Evolutionary conservation across 192 early-diverging fungal genomes (phyloP).

Genomic region (Rhizophagus sp.): DNA sequence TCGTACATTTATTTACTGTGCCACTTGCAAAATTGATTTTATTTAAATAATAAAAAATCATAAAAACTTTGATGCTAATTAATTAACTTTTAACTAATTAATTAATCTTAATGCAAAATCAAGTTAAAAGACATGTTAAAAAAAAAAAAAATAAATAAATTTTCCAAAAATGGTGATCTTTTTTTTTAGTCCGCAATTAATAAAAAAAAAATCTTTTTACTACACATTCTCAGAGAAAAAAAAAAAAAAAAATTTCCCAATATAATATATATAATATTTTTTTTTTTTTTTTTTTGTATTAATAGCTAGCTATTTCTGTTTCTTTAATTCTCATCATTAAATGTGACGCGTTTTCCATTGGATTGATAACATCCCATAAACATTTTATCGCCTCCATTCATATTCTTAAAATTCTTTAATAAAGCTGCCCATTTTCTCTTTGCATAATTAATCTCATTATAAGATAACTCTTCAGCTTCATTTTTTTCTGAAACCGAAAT

Average conservation of each 20-base stretch:
- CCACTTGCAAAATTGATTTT: no score
- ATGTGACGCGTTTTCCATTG: background rate
- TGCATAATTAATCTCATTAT: constrained; percentile 17
- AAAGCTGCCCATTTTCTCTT: constrained; percentile 19
- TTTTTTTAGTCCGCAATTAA: background rate
- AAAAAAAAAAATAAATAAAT: background rate
- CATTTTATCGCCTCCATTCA: background rate
- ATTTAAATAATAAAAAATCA: no score
- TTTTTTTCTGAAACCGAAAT: constrained; percentile 4
- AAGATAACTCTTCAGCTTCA: background rate
- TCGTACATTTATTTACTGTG: no score
- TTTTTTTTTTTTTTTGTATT: background rate
- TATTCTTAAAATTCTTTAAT: background rate
- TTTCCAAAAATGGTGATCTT: no score
- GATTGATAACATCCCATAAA: background rate
- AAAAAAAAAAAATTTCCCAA: background rate
- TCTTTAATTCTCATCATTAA: background rate
- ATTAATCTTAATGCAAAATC: background rate
- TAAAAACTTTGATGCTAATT: no score
- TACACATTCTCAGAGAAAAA: background rate
- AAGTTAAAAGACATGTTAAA: background rate
- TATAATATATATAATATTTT: background rate
- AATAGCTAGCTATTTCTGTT: no score
- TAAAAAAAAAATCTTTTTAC: background rate
- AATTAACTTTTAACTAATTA: background rate